Percentiles rank a stretch among this genome's conserved stretches.
These are phyloP conservation scores for Arctium lappa DNA, from an alignment of 129 eudicot species.

Conservation along the genomic window DNA sequence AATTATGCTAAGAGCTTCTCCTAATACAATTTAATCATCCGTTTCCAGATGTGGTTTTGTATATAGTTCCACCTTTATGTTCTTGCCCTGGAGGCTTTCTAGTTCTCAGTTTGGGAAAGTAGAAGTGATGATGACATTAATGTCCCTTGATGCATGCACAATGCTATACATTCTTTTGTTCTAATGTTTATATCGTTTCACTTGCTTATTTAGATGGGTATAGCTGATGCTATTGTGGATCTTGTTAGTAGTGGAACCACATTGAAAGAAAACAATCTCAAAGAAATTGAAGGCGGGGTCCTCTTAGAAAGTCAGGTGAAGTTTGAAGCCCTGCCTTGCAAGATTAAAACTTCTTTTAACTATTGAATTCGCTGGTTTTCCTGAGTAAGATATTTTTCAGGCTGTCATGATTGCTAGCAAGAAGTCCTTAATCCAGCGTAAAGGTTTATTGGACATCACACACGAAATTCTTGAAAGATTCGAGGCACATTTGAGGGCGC, in stretches of 20 bases:
- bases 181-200: background rate
- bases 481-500: conserved; percentile 88
- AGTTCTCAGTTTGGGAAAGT: background rate
- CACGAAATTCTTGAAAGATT: conserved; percentile 92
- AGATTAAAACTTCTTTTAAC: background rate
- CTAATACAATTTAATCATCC: background rate
- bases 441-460: conserved; percentile 75
- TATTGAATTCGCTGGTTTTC: background rate
- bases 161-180: background rate
- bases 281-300: conserved; percentile 90
- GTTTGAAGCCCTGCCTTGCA: background rate
- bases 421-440: conserved; percentile 63
- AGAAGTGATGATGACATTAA: background rate
- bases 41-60: background rate
- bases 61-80: background rate
- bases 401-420: conserved; percentile 92
- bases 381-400: conserved; percentile 38
- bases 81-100: background rate
- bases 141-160: background rate
- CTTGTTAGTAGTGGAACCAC: conserved; percentile 98
- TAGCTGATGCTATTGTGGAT: conserved; percentile 97
- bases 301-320: conserved; percentile 86
- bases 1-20: background rate
- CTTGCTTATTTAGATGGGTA: conserved; percentile 69
- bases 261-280: conserved; percentile 81